These are phyloP conservation scores for Hypoxylon sp. DNA, from an alignment of 2,329 filamentous ascomycete genomes.

Conservation along the genomic window DNA sequence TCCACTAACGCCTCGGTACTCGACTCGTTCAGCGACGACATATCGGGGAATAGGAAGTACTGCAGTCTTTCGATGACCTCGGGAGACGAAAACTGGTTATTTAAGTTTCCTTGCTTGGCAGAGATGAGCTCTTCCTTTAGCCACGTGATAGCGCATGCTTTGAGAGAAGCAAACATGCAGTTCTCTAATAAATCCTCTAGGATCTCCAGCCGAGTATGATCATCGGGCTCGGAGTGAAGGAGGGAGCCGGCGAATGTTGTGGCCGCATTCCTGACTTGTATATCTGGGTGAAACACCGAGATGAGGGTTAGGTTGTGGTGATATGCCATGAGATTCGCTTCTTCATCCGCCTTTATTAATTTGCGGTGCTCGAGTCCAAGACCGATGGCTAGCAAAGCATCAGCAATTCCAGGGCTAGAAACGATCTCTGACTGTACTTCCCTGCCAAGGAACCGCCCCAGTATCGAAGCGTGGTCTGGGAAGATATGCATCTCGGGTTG, in stretches of 20 bases:
- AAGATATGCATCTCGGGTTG: constrained; percentile 70
- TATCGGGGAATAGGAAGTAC: constrained; percentile 72
- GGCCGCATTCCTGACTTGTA: constrained; percentile 69
- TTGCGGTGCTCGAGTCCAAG: constrained; percentile 70
- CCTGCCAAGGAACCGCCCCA: constrained; percentile 68
- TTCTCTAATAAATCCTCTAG: constrained; percentile 76
- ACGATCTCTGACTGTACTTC: constrained; percentile 65
- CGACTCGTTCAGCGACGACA: constrained; percentile 62
- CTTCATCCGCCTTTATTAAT: constrained; percentile 57
- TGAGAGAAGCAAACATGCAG: constrained; percentile 73
- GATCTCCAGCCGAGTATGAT: constrained; percentile 71
- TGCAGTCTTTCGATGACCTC: constrained; percentile 73
- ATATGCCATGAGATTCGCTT: constrained; percentile 69
- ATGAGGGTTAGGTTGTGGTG: constrained; percentile 72
- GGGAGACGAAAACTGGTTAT: constrained; percentile 64
- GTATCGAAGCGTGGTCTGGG: constrained; percentile 70
- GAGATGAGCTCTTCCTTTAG: constrained; percentile 73
- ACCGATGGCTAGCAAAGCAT: constrained; percentile 72
- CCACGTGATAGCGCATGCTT: constrained; percentile 75
- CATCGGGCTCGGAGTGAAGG: constrained; percentile 72
- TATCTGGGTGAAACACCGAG: constrained; percentile 69
- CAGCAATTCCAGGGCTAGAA: constrained; percentile 68
- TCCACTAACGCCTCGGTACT: constrained; percentile 62
- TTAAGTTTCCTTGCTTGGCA: constrained; percentile 54
- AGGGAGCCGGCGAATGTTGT: constrained; percentile 67